Base-by-base conservation (phyloP, 495 filamentous ascomycete genomes). In the Penicillium cosmopolitanum region DNA sequence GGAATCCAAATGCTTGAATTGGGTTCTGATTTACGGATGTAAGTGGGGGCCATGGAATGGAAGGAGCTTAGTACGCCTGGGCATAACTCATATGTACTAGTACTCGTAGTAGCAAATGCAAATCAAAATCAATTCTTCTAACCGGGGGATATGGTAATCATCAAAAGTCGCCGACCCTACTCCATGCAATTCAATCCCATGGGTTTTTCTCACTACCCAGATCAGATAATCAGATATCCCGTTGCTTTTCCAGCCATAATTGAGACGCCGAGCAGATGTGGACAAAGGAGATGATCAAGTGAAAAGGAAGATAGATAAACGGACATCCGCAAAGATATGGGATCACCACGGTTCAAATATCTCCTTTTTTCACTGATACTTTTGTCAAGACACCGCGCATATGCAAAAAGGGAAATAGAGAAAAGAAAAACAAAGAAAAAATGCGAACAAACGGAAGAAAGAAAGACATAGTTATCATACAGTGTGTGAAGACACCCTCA, bases 381-480 rank as follows among this genome's bases (percentile, higher is more conserved):
- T 65, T 68, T 54, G 66, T 54, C 61, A 55, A 55, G 64, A 62
- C 47, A 50, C 58, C 55, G 55, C 60, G 61, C 64, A 64, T 51
- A 64, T 69, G 65, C 67, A 67, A 53, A 54, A 54, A 62, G 53
- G 23, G 46, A 48, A 28, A 48, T 25, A 28, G 6, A 13, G 46
- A 28, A 28, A 48, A 48, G 12, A 48, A 10, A 28, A 9, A 48
- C 2, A 12, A 28, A 15, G 28, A 13, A 28, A 19, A 48, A 48
- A 48, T 12, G 46, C 8, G n/a, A 13, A 48, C 8, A 13, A 64
- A 58, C 58, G 43, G 57, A 9, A 31, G 51, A 63, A 63, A 65
- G 38, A 60, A 57, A 64, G 55, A 55, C 61, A 56, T 61, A 57
- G 61, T 31, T 67, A 67, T 69, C 63, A 69, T 71, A 71, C 68